Evolutionary conservation across 768 basidiomycete genomes (phyloP).

Genomic region (Termitomyces sp.): DNA sequence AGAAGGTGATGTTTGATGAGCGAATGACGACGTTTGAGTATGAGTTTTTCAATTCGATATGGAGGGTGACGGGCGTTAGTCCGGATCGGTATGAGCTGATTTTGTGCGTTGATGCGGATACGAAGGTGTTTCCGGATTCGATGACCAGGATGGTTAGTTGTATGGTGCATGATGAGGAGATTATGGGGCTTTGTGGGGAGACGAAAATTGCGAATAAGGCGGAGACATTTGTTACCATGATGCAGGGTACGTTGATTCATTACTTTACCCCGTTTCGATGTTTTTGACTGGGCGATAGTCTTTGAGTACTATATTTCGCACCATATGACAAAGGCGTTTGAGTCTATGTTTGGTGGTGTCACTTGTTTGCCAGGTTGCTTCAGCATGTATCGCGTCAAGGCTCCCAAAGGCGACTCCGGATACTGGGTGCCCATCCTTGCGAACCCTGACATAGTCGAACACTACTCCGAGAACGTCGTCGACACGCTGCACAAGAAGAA

Average conservation of each 20-base stretch:
- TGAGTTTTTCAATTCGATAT: conserved; percentile 98
- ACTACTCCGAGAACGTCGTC: conserved; percentile 99
- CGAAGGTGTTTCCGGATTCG: conserved; percentile 98
- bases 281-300: conserved; percentile 43
- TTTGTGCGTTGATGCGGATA: conserved; percentile 96
- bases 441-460: conserved; percentile 97
- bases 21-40: conserved; percentile 99
- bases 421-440: conserved; percentile 99
- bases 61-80: conserved; percentile 92
- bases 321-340: conserved; percentile 98
- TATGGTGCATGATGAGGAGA: conserved; percentile 96
- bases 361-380: conserved; percentile 99
- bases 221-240: conserved; percentile 99
- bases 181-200: conserved; percentile 99
- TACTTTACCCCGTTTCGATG: not conserved
- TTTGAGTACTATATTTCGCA: conserved; percentile 99
- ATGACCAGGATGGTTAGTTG: conserved; percentile 93
- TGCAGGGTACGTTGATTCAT: conserved; percentile 72
- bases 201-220: conserved; percentile 99
- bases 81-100: conserved; percentile 96
- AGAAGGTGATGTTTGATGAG: conserved; percentile 99
- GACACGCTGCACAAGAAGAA: conserved; percentile 99
- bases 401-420: conserved; percentile 92
- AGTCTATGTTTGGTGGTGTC: conserved; percentile 99
- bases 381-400: conserved; percentile 99